phyloP scores from a whole-genome alignment of 306 rosid genomes.

The Phaseolus lunatus region DNA sequence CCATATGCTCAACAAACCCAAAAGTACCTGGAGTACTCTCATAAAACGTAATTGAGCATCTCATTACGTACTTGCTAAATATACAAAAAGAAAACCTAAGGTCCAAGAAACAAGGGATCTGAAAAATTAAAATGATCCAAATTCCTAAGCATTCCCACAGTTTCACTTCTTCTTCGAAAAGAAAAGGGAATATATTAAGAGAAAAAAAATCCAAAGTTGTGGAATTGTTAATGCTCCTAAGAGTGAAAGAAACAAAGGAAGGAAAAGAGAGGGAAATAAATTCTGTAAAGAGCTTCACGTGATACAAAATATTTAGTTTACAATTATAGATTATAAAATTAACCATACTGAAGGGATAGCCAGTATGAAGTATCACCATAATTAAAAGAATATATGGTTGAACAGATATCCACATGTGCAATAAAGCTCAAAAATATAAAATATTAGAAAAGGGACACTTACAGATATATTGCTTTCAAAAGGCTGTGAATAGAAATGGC shows the following conservation, averaged over 20 bases:
- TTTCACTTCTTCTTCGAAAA: neutral
- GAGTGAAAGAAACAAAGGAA: neutral
- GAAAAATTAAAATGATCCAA: conserved; percentile 1
- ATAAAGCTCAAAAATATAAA: conserved; percentile 5
- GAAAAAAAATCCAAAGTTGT: neutral
- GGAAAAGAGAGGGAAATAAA: neutral
- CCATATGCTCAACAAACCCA: conserved; percentile 89
- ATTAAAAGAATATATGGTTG: neutral
- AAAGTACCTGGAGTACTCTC: conserved; percentile 69
- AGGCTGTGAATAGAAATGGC: conserved; percentile 72
- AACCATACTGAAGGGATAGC: neutral
- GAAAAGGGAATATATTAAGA: neutral
- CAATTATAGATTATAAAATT: neutral
- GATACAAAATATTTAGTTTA: neutral
- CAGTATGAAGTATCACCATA: neutral
- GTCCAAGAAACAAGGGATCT: too few species aligned
- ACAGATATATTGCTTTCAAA: conserved; percentile 81
- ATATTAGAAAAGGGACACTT: conserved; percentile 43
- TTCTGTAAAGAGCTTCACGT: neutral
- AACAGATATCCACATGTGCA: conserved; percentile 14
- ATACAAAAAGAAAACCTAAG: conserved; percentile 13
- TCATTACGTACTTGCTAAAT: conserved; percentile 19
- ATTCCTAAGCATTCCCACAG: conserved; percentile 2
- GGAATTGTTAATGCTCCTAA: conserved; percentile 14
- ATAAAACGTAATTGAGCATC: conserved; percentile 39